phyloP scores from a whole-genome alignment of 768 basidiomycete species.

The Daedaleopsis sinensis region DNA sequence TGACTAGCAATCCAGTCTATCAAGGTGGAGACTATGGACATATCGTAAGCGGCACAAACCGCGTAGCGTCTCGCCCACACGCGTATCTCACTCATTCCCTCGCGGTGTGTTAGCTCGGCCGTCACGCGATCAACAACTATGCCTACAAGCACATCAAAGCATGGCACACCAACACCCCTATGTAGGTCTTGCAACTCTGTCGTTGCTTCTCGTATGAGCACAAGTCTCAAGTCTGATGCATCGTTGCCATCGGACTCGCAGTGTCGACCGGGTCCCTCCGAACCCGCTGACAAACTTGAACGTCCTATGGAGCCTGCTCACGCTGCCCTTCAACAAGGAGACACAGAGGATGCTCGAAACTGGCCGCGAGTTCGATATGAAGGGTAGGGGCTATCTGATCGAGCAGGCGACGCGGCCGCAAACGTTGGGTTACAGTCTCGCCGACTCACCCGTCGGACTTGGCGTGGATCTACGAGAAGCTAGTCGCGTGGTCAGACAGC shows the following conservation, averaged over 20 bases:
- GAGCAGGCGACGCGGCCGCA: constrained; percentile 38
- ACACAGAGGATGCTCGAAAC: constrained; percentile 32
- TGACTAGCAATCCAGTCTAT: constrained; percentile 35
- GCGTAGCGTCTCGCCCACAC: background rate
- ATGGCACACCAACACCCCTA: constrained; percentile 29
- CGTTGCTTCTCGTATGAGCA: too few relatives aligned
- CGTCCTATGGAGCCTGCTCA: constrained; percentile 27
- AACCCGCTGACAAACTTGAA: constrained; percentile 25
- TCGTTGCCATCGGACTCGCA: background rate
- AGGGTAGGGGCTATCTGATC: constrained; percentile 35
- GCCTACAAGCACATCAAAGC: constrained; percentile 39
- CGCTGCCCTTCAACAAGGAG: constrained; percentile 31
- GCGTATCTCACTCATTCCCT: background rate
- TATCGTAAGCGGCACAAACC: constrained; percentile 29
- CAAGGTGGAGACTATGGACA: constrained; percentile 55
- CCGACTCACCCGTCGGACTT: constrained; percentile 60
- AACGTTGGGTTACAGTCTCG: constrained; percentile 49
- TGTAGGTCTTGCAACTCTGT: constrained; percentile 49
- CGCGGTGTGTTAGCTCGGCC: constrained; percentile 35
- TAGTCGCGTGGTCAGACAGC: constrained; percentile 40
- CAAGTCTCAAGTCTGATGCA: too few relatives aligned
- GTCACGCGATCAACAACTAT: constrained; percentile 36
- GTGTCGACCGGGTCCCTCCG: background rate
- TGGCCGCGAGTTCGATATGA: constrained; percentile 19
- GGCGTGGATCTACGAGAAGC: constrained; percentile 42